Evolutionary conservation across 371 early-diverging fungal species (phyloP).

Genomic region (Nematocida sp.): DNA sequence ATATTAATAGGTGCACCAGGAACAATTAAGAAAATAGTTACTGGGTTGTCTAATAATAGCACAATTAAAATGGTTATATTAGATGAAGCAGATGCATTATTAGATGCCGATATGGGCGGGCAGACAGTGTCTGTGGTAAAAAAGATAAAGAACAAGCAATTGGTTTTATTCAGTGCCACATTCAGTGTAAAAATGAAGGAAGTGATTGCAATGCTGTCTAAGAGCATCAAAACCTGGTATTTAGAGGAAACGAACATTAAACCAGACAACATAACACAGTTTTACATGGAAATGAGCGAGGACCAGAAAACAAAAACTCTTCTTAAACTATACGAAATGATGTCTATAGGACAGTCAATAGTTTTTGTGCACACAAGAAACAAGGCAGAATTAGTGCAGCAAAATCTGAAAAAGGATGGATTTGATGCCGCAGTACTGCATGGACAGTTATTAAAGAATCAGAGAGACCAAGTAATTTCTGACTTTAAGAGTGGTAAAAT

Average conservation of each 20-base stretch:
- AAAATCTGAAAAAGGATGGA: slow-evolving; percentile 76
- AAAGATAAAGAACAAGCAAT: slow-evolving; percentile 71
- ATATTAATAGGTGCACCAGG: slow-evolving; percentile 85
- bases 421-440: slow-evolving; percentile 81
- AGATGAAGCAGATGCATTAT: slow-evolving; percentile 69
- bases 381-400: slow-evolving; percentile 77
- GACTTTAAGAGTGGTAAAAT: slow-evolving; percentile 81
- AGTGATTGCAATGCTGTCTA: slow-evolving; percentile 77
- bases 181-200: slow-evolving; percentile 77
- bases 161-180: slow-evolving; percentile 86
- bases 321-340: slow-evolving; percentile 76
- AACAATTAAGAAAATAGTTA: slow-evolving; percentile 74
- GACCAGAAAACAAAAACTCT: slow-evolving; percentile 77
- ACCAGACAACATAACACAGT: slow-evolving; percentile 88
- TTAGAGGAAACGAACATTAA: slow-evolving; percentile 78
- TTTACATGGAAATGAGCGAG: slow-evolving; percentile 82
- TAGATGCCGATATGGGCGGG: slow-evolving; percentile 70
- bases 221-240: slow-evolving; percentile 78
- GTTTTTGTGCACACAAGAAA: slow-evolving; percentile 81
- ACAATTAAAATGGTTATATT: slow-evolving; percentile 65
- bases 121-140: slow-evolving; percentile 74
- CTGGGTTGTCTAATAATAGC: slow-evolving; percentile 22
- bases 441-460: slow-evolving; percentile 76
- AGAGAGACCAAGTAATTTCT: slow-evolving; percentile 86
- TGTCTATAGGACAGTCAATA: slow-evolving; percentile 80